Conservation (phyloP, 2,329 filamentous ascomycete species). For the Phialophora chinensis region DNA sequence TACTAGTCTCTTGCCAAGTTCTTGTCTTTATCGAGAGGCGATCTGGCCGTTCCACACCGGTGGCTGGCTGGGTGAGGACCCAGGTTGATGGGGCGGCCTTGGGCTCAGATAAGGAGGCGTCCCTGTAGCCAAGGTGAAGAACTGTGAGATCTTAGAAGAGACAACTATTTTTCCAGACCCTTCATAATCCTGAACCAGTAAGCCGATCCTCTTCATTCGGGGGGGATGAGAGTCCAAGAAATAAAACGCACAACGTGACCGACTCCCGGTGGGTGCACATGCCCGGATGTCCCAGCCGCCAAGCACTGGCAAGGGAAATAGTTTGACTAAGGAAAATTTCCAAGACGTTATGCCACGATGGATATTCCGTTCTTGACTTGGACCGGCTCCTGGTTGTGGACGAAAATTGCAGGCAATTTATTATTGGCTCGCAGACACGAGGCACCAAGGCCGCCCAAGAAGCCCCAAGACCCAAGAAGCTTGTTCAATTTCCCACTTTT, state of each 20-base stretch:
- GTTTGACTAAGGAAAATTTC: constrained; percentile 12
- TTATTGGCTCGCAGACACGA: constrained; percentile 13
- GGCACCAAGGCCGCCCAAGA: constrained; percentile 24
- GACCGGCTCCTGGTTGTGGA: neutral
- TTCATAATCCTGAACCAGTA: neutral
- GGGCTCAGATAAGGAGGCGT: constrained; percentile 1
- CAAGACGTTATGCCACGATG: constrained; percentile 11
- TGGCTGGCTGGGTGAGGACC: constrained; percentile 3
- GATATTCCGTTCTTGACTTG: constrained; percentile 8
- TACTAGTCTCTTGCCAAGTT: constrained; percentile 18
- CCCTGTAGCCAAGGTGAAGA: neutral
- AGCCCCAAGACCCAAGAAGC: constrained; percentile 26
- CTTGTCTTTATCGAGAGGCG: constrained; percentile 12
- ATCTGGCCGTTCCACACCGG: neutral
- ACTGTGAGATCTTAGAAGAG: constrained; percentile 5
- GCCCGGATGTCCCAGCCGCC: constrained; percentile 6
- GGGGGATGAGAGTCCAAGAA: neutral
- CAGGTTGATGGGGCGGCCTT: neutral
- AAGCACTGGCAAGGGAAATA: constrained; percentile 14
- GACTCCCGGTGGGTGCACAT: neutral
- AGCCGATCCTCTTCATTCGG: neutral
- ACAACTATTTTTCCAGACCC: neutral
- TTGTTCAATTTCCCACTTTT: constrained; percentile 11
- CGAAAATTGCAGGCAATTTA: constrained; percentile 13
- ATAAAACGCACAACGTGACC: neutral